Base-by-base conservation (phyloP, 257 asterid species). In the Rhazya stricta region DNA sequence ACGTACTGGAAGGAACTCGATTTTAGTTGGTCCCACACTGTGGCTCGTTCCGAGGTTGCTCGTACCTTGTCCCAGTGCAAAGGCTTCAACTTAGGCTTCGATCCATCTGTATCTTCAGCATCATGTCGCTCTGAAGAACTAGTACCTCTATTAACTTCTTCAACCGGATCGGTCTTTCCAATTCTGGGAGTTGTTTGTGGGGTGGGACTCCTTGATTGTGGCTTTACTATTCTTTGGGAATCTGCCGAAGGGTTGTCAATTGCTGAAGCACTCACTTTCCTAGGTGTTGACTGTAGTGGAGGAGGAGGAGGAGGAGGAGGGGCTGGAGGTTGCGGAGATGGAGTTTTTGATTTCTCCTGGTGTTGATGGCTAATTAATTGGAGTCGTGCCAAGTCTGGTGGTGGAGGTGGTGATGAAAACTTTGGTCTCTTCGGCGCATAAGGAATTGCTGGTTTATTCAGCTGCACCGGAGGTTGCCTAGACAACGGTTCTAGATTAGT, bases 51-150 rank as follows among this genome's bases (percentile, higher is more conserved):
- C 15, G 99, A 93, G 72, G 97, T 88, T 78, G 98, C 93, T 76
- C 94, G 86, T 62, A 95, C 98, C 89, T 95, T 95, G 88, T 95
- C 99, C 99, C 99, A 95, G 43, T 95, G 98, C 90, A 95, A 69
- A 80, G 99, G 91, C 81, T 92, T 95, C 82, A 95, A 72, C 83
- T 86, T 95, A 6, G 96, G 94, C 46, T 83, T 95, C 39, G 88
- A 86, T 83, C 88, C 94, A 69, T 89, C 95, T 30, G 48, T 75
- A 29, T 91, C 93, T 29, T 83, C 90, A 25, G 73, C 46, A 32
- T 83, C 95, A 53, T 42, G 78, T 78, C 77, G 79, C 74, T 79
- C 90, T 58, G 77, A 79, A 56, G 92, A 68, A 79, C 77, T 83
- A 48, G 76, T 76, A 69, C 74, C 75, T 61, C 45, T 74, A 1